phyloP scores from a whole-genome alignment of 1,139 yeast species.

The Blastobotrys illinoisensis region DNA sequence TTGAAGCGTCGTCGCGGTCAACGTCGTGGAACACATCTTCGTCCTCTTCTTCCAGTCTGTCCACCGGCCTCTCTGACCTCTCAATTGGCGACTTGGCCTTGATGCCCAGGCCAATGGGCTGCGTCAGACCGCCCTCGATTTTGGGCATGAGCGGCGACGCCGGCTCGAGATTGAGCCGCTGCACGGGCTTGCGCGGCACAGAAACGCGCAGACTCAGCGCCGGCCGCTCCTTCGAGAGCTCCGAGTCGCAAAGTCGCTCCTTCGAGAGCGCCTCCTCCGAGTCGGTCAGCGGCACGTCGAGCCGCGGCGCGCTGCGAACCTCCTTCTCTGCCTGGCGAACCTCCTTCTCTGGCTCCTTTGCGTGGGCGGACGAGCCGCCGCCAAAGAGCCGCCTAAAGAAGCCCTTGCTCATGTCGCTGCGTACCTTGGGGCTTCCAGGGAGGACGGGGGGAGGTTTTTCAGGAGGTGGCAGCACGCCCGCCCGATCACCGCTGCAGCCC shows the following conservation, averaged over 20 bases:
- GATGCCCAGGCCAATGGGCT: slow-evolving; percentile 11
- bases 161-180: slow-evolving; percentile 13
- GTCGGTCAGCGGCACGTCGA: neutral
- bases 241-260: too few species aligned
- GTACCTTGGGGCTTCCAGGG: neutral
- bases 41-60: neutral
- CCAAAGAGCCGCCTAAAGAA: neutral
- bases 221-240: too few species aligned
- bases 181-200: slow-evolving; percentile 13
- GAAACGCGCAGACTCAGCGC: neutral
- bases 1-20: neutral
- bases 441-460: neutral
- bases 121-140: neutral
- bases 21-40: neutral
- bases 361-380: neutral
- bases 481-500: neutral
- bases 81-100: too few species aligned
- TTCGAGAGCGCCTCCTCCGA: neutral
- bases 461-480: neutral
- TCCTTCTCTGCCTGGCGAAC: neutral
- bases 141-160: slow-evolving; percentile 12
- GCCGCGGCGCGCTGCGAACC: neutral
- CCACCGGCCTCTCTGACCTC: too few species aligned
- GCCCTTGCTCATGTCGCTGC: neutral
- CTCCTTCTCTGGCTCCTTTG: neutral